Conservation (phyloP, 306 rosid genomes). For the Chamaecrista fasciculata region DNA sequence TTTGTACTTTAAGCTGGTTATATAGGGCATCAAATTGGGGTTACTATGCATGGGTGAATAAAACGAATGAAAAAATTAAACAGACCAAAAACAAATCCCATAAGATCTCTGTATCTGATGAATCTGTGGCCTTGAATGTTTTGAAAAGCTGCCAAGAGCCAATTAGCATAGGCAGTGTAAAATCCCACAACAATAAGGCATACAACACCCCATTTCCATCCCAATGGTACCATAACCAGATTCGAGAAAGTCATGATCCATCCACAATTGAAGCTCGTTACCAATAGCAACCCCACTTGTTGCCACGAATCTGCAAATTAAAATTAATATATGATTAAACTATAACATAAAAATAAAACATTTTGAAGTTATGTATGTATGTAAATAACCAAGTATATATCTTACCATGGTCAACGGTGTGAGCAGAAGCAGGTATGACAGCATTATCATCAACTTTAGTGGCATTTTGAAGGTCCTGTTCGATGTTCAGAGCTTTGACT, state of each 20-base stretch:
- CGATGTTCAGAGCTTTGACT: constrained; percentile 30
- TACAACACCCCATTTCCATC: constrained; percentile 62
- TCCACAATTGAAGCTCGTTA: constrained; percentile 53
- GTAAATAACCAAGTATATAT: too few relatives aligned
- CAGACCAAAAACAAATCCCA: constrained; percentile 52
- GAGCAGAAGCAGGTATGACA: constrained; percentile 53
- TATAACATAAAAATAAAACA: too few relatives aligned
- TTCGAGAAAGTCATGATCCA: constrained; percentile 54
- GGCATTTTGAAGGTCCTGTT: constrained; percentile 28
- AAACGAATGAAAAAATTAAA: not conserved
- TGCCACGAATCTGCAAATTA: constrained; percentile 56
- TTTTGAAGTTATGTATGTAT: too few relatives aligned
- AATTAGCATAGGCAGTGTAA: constrained; percentile 59
- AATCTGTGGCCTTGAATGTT: constrained; percentile 53
- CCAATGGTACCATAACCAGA: constrained; percentile 50
- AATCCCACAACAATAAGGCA: constrained; percentile 48
- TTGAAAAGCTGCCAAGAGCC: constrained; percentile 65
- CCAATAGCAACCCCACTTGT: constrained; percentile 62
- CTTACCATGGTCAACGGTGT: constrained; percentile 49
- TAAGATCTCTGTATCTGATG: constrained; percentile 68
- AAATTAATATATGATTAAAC: too few relatives aligned
- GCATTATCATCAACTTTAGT: constrained; percentile 20
- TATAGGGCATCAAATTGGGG: too few relatives aligned
- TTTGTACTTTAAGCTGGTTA: too few relatives aligned
- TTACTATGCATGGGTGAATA: not conserved